Base-by-base conservation (phyloP, 176 grass and related monocot species). In the Otatea glauca region DNA sequence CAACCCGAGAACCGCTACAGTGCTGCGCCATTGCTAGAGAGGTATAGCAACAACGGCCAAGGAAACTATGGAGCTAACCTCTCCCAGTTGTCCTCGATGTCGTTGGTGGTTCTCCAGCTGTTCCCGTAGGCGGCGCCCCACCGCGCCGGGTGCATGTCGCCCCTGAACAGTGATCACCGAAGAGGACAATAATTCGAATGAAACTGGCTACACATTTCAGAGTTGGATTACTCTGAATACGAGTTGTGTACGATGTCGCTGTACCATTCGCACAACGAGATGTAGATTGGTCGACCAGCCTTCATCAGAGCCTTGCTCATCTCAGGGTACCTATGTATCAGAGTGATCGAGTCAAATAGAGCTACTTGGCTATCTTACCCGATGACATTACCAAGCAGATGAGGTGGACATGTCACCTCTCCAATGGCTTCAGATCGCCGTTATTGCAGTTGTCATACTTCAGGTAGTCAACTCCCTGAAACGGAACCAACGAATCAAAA, bases 401-500 rank as follows among this genome's bases (percentile, higher is more conserved):
- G 58, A 60, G 58, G 13, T 34, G 25, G 61, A 7, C 61, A 64
- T 64, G 7, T 59, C 85, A 96, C 94, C 96, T 88, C 65, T 89
- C 34, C 60, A 87, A 82, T 64, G 93, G 91, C 84, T 92, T 95
- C 56, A 80, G 20, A 74, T 92, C 86, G 32, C 87, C 94, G 78
- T 96, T 96, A 74, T 99, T 91, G 80, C 96, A 99, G 76, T 99
- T 99, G 74, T 96, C 96, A 54, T 99, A 94, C 89, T 96, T 99
- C 4, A 99, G 87, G 88, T 96, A 99, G 87, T 99, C 97, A 8
- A 96, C 82, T 20, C 88, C 93, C 96, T 99, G 86, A 9, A 59
- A 15, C 58, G 3, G 54, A 4, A 6, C 21, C 35, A n/a, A 88
- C 27, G 8, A 47, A 72, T 17, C 49, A 42, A 45, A 60, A 73